phyloP scores from a whole-genome alignment of 2,329 filamentous ascomycete genomes.

The Bimuria novae-zelandiae region DNA sequence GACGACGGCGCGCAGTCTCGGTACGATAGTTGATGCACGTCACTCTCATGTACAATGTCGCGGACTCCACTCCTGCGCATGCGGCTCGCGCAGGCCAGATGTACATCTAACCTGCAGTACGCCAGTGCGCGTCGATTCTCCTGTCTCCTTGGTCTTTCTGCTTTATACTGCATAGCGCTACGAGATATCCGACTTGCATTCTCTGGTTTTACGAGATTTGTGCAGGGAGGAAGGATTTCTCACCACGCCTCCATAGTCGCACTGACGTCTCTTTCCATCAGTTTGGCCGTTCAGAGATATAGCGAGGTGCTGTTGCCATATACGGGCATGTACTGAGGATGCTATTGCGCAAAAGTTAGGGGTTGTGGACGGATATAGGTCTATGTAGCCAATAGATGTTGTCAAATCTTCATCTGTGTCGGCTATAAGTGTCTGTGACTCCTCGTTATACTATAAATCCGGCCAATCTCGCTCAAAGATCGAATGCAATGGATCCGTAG shows the following conservation, averaged over 20 bases:
- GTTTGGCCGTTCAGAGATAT: slow-evolving; percentile 21
- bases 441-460: too few relatives aligned
- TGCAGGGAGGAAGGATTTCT: slow-evolving; percentile 51
- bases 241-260: slow-evolving; percentile 15
- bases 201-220: slow-evolving; percentile 33
- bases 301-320: slow-evolving; percentile 38
- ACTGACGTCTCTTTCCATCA: slow-evolving; percentile 5
- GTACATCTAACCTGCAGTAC: slow-evolving; percentile 17
- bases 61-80: slow-evolving; percentile 39
- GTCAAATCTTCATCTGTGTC: too few relatives aligned
- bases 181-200: slow-evolving; percentile 51
- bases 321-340: slow-evolving; percentile 37
- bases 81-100: slow-evolving; percentile 20
- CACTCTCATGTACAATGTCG: slow-evolving; percentile 30
- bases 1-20: slow-evolving; percentile 13
- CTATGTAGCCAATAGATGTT: slow-evolving; percentile 14
- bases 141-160: slow-evolving; percentile 21
- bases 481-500: too few relatives aligned
- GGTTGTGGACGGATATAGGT: slow-evolving; percentile 3
- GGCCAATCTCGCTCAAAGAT: too few relatives aligned
- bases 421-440: too few relatives aligned
- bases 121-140: slow-evolving; percentile 24
- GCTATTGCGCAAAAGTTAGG: slow-evolving; percentile 38
- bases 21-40: slow-evolving; percentile 27
- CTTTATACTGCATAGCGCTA: slow-evolving; percentile 40